phyloP scores from a whole-genome alignment of 192 early-diverging fungal genomes.

The Haplosporangium gracile region DNA sequence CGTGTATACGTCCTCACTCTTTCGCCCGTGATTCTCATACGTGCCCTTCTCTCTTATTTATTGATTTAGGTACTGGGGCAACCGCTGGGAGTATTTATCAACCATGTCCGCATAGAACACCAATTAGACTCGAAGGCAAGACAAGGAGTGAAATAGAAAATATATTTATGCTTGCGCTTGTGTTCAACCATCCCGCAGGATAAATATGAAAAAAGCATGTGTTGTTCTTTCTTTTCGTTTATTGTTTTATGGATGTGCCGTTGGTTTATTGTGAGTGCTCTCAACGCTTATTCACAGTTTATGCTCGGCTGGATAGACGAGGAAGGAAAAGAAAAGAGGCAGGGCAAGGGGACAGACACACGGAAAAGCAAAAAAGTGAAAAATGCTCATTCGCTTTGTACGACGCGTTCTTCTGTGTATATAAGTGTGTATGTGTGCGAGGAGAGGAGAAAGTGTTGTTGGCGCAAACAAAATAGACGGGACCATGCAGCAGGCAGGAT shows the following conservation, averaged over 20 bases:
- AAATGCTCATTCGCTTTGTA: constrained; percentile 12
- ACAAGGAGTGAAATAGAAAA: neutral
- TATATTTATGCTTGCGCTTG: neutral
- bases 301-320: neutral
- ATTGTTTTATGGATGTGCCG: neutral
- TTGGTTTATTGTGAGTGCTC: neutral
- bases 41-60: neutral
- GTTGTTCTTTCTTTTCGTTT: neutral
- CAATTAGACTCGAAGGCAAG: neutral
- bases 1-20: neutral
- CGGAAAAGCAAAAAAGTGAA: neutral
- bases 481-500: neutral
- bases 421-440: neutral
- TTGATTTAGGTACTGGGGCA: constrained; percentile 45
- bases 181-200: neutral
- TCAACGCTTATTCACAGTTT: neutral
- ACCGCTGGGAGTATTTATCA: constrained; percentile 42
- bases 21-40: neutral
- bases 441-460: neutral
- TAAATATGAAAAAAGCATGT: neutral
- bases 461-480: constrained; percentile 9
- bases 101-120: constrained; percentile 32
- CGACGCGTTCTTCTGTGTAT: neutral
- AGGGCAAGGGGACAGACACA: neutral
- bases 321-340: neutral